Evolutionary conservation across 768 basidiomycete genomes (phyloP).

Genomic region (Harrya chromipes): DNA sequence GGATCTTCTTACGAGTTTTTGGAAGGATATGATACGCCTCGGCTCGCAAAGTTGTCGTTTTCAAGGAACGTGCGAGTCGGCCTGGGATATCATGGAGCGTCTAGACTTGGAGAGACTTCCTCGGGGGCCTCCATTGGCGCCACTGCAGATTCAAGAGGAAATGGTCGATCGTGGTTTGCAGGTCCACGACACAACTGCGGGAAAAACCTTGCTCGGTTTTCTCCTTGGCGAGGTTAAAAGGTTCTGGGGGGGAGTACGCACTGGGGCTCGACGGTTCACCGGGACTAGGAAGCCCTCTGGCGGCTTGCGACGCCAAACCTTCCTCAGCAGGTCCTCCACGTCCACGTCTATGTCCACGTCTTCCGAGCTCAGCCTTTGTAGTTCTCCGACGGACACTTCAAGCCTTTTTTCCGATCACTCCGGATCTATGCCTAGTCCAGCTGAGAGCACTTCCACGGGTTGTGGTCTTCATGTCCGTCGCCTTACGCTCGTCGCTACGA

Average conservation of each 20-base stretch:
- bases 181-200: slow-evolving; percentile 14
- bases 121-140: background rate
- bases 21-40: slow-evolving; percentile 11
- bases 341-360: background rate
- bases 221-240: slow-evolving; percentile 9
- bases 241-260: slow-evolving; percentile 4
- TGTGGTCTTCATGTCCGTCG: slow-evolving; percentile 1
- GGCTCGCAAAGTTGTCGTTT: slow-evolving; percentile 14
- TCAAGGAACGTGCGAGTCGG: slow-evolving; percentile 7
- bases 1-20: slow-evolving; percentile 10
- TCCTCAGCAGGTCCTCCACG: background rate
- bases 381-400: background rate
- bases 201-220: slow-evolving; percentile 11
- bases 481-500: background rate
- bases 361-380: background rate
- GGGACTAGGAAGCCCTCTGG: background rate
- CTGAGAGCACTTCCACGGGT: background rate
- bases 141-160: slow-evolving; percentile 16
- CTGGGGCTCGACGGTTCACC: background rate
- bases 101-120: background rate
- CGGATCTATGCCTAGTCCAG: background rate
- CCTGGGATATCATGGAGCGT: slow-evolving; percentile 10
- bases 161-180: slow-evolving; percentile 13
- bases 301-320: background rate
- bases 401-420: background rate